Base-by-base conservation (phyloP, 139 green algal species). In the Closterium sp. region DNA sequence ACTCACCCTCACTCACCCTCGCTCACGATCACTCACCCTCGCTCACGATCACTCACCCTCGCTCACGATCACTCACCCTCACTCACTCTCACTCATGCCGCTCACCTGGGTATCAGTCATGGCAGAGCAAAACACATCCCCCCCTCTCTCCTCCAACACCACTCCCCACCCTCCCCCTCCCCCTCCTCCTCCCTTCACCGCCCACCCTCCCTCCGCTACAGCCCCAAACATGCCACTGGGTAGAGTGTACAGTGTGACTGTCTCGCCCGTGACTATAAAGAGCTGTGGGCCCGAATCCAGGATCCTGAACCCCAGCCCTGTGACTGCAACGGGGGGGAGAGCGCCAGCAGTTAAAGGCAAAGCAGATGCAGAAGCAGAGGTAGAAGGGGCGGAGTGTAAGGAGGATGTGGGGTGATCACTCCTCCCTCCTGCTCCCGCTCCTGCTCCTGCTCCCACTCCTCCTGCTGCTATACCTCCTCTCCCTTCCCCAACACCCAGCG, bases 101-200 rank as follows among this genome's bases (percentile, higher is more conserved):
- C 28, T 62, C 27, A 30, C 28, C 30, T 90, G 62, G 4, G 62
- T 79, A 79, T 79, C 62, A 27, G 62, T 27, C 62, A 79, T 79
- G 62, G 62, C 19, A 24, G 17, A 79, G 19, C 62, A 79, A 2
- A 79, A 24, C 62, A 79, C 88, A 31, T 86, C 88, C 13, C 62
- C 89, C 91, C 42, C 38, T 92, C 45, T 32, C 45, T 92, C 45
- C 45, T 87, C 31, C 89, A 31, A 22, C 45, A 42, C 85, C 62
- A 89, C 45, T 28, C 42, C 28, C 38, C 19, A 17, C 24, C 29
- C 70, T 34, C 24, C 45, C 38, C 42, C 89, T 19, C 45, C 34
- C 91, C 38, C n/a, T 21, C 42, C n/a, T 4, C n/a, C 38, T 89
- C 24, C 24, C 22, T n/a, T 24, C 89, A 70, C 45, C 28, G 27